Evolutionary conservation across 495 filamentous ascomycete genomes (phyloP).

Genomic region (Saxispiralis lemnorum): DNA sequence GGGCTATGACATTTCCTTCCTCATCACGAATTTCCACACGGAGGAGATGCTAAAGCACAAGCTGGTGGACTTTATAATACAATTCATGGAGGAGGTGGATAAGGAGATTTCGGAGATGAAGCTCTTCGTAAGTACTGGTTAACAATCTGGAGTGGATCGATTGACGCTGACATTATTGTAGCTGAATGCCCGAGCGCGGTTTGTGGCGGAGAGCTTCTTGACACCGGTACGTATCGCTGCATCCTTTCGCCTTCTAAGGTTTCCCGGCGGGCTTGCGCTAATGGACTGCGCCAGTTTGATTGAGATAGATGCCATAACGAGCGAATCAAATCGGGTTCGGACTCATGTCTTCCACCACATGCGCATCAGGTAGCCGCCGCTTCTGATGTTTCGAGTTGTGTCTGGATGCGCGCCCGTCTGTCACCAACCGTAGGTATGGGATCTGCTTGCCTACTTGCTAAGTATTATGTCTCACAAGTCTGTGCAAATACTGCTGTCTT

Average conservation of each 20-base stretch:
- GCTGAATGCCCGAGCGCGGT: constrained; percentile 93
- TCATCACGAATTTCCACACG: constrained; percentile 96
- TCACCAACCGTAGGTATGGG: too few relatives aligned
- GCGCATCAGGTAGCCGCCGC: too few relatives aligned
- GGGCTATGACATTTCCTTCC: constrained; percentile 97
- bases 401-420: too few relatives aligned
- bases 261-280: constrained; percentile 1
- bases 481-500: too few relatives aligned
- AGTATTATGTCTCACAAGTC: too few relatives aligned
- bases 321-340: neutral
- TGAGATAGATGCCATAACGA: constrained; percentile 1
- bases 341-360: too few relatives aligned
- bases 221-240: constrained; percentile 84
- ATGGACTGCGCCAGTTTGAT: constrained; percentile 9
- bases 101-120: constrained; percentile 99
- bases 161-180: constrained; percentile 20
- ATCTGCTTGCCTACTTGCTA: too few relatives aligned
- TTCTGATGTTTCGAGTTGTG: too few relatives aligned
- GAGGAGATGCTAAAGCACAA: constrained; percentile 98
- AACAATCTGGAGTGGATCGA: neutral
- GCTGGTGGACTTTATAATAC: constrained; percentile 93
- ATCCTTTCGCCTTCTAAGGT: neutral
- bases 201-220: constrained; percentile 93
- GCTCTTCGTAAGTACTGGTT: constrained; percentile 55
- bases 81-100: constrained; percentile 98